Evolutionary conservation across 768 basidiomycete genomes (phyloP).

Genomic region (Porphyrellus cyaneotinctus): DNA sequence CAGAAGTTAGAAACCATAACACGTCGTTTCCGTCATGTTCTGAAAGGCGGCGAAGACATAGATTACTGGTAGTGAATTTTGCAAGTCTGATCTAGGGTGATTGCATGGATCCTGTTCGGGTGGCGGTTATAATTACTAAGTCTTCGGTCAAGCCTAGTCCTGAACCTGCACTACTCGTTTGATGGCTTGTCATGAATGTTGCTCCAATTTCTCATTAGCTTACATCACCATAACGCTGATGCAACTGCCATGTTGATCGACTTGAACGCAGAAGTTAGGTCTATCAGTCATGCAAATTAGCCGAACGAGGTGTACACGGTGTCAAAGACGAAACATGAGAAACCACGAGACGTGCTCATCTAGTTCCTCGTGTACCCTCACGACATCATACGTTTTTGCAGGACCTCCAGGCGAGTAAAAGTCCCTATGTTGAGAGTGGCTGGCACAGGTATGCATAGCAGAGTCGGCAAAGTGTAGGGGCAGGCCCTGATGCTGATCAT

Average conservation of each 20-base stretch:
- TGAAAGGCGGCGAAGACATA: not conserved
- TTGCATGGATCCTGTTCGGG: not conserved
- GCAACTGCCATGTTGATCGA: not conserved
- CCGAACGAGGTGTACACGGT: not conserved
- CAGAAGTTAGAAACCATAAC: not conserved
- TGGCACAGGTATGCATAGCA: not conserved
- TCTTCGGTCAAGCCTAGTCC: not conserved
- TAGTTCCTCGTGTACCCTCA: not conserved
- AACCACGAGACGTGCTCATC: not conserved
- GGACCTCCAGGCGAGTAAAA: not conserved
- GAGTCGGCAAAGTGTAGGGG: not conserved
- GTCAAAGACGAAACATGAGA: not conserved
- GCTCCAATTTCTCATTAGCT: not conserved
- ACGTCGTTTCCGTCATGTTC: not conserved
- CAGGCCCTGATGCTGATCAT: not conserved
- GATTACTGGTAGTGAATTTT: not conserved
- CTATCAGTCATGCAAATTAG: not conserved
- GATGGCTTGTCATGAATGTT: not conserved
- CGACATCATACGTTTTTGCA: not conserved
- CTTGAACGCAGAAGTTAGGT: not conserved
- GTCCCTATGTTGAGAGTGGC: not conserved
- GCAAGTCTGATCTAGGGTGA: not conserved
- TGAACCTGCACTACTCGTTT: not conserved
- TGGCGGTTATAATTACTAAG: too few species aligned
- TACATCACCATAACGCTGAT: not conserved